Conservation (phyloP, 2,329 filamentous ascomycete genomes). For the Xylariaceae sp. region DNA sequence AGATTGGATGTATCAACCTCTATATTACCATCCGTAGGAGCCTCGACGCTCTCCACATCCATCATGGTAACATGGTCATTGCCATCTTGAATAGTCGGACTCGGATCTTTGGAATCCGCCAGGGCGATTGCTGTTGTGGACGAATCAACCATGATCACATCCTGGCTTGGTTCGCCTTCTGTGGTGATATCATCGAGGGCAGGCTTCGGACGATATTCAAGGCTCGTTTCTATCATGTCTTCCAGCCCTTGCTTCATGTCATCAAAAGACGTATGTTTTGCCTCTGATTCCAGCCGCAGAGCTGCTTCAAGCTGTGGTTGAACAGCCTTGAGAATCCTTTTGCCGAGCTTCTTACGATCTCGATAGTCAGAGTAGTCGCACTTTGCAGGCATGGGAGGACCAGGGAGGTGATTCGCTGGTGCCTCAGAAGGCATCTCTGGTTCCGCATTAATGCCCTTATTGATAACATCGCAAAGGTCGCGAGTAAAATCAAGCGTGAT, state of each 20-base stretch:
- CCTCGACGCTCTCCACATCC: constrained; percentile 38
- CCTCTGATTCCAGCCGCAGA: constrained; percentile 75
- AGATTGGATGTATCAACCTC: constrained; percentile 46
- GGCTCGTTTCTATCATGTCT: constrained; percentile 65
- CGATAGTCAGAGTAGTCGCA: constrained; percentile 65
- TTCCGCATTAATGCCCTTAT: constrained; percentile 48
- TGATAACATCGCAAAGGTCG: constrained; percentile 55
- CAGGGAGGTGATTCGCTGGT: constrained; percentile 31
- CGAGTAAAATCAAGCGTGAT: constrained; percentile 56
- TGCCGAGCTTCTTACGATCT: constrained; percentile 80
- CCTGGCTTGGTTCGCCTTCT: constrained; percentile 41
- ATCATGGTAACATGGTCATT: constrained; percentile 36
- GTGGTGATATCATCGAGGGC: constrained; percentile 35
- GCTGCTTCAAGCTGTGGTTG: constrained; percentile 76
- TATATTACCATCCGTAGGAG: constrained; percentile 40
- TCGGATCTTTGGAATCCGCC: constrained; percentile 30
- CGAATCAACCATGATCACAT: constrained; percentile 53
- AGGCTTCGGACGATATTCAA: constrained; percentile 50
- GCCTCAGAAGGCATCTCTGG: constrained; percentile 29
- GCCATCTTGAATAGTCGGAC: constrained; percentile 33
- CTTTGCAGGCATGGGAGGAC: constrained; percentile 50
- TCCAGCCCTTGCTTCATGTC: constrained; percentile 72
- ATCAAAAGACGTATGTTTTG: constrained; percentile 68
- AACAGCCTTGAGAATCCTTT: constrained; percentile 81
- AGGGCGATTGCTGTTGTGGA: constrained; percentile 45